Evolutionary conservation across 2,329 filamentous ascomycete species (phyloP).

Genomic region (Colletotrichum sp.): DNA sequence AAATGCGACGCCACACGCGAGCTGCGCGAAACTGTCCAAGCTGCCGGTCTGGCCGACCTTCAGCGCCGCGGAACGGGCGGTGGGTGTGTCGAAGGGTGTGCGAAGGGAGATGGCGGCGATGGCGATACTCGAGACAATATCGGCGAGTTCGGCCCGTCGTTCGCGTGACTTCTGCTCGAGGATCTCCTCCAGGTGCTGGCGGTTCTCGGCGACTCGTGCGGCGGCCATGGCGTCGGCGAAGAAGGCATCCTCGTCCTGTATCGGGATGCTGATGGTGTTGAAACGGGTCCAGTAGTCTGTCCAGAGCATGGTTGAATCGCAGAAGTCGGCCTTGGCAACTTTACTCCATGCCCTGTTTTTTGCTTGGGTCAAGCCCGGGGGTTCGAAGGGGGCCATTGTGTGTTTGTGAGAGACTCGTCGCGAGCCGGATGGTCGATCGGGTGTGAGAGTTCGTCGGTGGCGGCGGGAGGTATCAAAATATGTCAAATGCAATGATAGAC

Average conservation of each 20-base stretch:
- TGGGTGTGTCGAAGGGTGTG: background rate
- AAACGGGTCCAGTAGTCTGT: slow-evolving; percentile 9
- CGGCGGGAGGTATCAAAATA: background rate
- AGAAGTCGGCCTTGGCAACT: slow-evolving; percentile 4
- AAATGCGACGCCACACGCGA: background rate
- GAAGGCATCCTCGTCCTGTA: slow-evolving; percentile 12
- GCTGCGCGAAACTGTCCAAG: slow-evolving; percentile 15
- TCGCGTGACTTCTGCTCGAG: background rate
- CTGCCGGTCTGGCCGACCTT: slow-evolving; percentile 13
- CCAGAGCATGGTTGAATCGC: background rate
- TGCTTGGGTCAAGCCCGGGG: background rate
- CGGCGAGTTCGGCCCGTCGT: background rate
- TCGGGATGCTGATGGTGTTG: slow-evolving; percentile 15
- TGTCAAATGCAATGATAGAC: background rate
- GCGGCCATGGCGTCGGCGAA: slow-evolving; percentile 15
- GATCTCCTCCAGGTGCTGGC: slow-evolving; percentile 7
- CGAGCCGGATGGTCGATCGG: background rate
- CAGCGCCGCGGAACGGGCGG: background rate
- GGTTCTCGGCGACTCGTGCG: background rate
- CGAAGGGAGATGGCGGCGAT: background rate
- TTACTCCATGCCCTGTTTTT: background rate
- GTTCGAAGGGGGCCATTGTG: slow-evolving; percentile 1
- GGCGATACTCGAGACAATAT: background rate
- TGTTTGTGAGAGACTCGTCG: background rate
- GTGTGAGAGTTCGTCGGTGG: background rate